These are phyloP conservation scores for Drechslerella coelobrocha DNA, from an alignment of 2,329 filamentous ascomycete species.

Conservation along the genomic window DNA sequence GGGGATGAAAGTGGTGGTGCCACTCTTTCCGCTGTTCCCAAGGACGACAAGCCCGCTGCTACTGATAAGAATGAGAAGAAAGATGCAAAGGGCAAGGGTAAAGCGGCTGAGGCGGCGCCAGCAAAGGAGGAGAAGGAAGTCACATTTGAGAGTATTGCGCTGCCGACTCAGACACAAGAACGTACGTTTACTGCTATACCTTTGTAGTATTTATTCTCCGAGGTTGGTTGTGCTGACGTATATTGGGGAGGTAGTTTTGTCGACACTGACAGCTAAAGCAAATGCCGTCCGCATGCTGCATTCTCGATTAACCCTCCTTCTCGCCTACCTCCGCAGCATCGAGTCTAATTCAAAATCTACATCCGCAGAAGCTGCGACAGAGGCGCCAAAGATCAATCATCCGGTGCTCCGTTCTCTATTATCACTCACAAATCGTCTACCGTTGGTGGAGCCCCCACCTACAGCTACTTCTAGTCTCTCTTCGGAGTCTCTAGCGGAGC, in stretches of 20 bases:
- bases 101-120: slow-evolving; percentile 51
- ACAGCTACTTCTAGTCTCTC: slow-evolving; percentile 68
- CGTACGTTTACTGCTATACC: slow-evolving; percentile 58
- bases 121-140: slow-evolving; percentile 51
- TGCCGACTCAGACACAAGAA: slow-evolving; percentile 71
- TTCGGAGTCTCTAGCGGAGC: slow-evolving; percentile 75
- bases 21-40: slow-evolving; percentile 55
- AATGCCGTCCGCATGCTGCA: slow-evolving; percentile 96
- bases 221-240: slow-evolving; percentile 7
- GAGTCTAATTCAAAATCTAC: slow-evolving; percentile 52
- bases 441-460: slow-evolving; percentile 75
- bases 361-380: slow-evolving; percentile 42
- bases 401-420: slow-evolving; percentile 86
- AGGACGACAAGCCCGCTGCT: slow-evolving; percentile 50
- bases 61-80: slow-evolving; percentile 53
- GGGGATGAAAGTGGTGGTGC: slow-evolving; percentile 53
- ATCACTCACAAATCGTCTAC: slow-evolving; percentile 77
- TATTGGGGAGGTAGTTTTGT: slow-evolving; percentile 62
- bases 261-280: slow-evolving; percentile 79
- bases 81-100: slow-evolving; percentile 55
- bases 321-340: slow-evolving; percentile 72
- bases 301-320: slow-evolving; percentile 74
- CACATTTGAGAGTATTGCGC: slow-evolving; percentile 53
- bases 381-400: slow-evolving; percentile 58
- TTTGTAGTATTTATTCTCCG: slow-evolving; percentile 1